Evolutionary conservation across 257 asterid genomes (phyloP).

Genomic region (Apocynum venetum): DNA sequence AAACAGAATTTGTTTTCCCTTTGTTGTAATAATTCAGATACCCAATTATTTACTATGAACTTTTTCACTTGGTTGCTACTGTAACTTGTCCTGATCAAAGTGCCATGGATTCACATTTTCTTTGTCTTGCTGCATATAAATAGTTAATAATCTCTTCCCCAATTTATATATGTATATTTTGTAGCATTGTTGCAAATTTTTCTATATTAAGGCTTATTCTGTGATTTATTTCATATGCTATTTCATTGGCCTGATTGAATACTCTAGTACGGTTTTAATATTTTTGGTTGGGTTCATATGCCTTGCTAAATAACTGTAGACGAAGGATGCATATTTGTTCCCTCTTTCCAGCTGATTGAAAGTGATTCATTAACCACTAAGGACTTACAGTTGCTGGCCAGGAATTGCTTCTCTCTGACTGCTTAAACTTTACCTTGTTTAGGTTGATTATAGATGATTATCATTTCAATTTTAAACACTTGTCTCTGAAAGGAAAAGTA

Average conservation of each 20-base stretch:
- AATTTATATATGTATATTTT: neutral
- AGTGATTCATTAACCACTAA: neutral
- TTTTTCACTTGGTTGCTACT: neutral
- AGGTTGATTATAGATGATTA: neutral
- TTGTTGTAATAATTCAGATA: neutral
- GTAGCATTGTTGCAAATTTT: neutral
- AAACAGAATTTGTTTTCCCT: neutral
- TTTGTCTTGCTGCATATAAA: neutral
- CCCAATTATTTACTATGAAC: neutral
- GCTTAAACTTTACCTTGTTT: neutral
- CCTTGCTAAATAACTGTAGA: neutral
- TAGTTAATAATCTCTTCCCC: neutral
- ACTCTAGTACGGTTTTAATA: neutral
- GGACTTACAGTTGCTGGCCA: neutral
- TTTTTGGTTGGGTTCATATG: neutral
- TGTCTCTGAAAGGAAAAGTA: neutral
- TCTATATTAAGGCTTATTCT: neutral
- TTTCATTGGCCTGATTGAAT: neutral
- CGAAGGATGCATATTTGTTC: neutral
- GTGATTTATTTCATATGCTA: neutral
- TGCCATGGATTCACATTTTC: neutral
- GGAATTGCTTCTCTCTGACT: neutral
- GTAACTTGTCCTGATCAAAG: neutral
- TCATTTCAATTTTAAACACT: neutral
- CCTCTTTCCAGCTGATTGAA: neutral